Conservation (phyloP, 2,329 filamentous ascomycete species). For the Stemphylium lycopersici region DNA sequence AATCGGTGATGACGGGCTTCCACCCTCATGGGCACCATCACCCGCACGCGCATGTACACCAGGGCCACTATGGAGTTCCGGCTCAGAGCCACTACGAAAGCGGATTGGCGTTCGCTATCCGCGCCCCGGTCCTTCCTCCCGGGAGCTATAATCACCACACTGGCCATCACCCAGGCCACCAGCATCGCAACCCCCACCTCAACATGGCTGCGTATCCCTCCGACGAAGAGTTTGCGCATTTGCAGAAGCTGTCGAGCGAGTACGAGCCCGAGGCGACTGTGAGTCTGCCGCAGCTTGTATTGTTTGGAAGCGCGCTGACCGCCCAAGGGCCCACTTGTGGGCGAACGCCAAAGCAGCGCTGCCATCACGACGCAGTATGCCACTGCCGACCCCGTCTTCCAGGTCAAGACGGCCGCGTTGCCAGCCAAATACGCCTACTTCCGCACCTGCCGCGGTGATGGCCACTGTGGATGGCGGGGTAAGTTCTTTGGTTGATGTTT, state of each 20-base stretch:
- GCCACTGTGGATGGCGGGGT: constrained; percentile 98
- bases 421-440: constrained; percentile 86
- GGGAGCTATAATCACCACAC: constrained; percentile 41
- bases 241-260: constrained; percentile 67
- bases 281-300: constrained; percentile 39
- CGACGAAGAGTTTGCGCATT: constrained; percentile 64
- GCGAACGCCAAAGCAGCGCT: constrained; percentile 75
- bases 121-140: constrained; percentile 49
- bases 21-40: constrained; percentile 21
- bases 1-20: constrained; percentile 38
- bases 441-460: constrained; percentile 86
- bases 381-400: constrained; percentile 82
- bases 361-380: constrained; percentile 85
- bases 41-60: constrained; percentile 17
- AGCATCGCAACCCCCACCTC: constrained; percentile 35
- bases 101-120: constrained; percentile 40
- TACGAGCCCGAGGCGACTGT: constrained; percentile 65
- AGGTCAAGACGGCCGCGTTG: constrained; percentile 84
- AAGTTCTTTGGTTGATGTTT: constrained; percentile 47
- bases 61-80: constrained; percentile 33
- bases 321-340: constrained; percentile 79
- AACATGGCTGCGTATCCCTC: constrained; percentile 49
- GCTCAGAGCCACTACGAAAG: constrained; percentile 35
- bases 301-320: constrained; percentile 24
- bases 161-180: constrained; percentile 36